Evolutionary conservation across 2,329 filamentous ascomycete genomes (phyloP), one percentile per base, ranked within the genome.

Genomic region (Fusarium cyanostomum): DNA sequence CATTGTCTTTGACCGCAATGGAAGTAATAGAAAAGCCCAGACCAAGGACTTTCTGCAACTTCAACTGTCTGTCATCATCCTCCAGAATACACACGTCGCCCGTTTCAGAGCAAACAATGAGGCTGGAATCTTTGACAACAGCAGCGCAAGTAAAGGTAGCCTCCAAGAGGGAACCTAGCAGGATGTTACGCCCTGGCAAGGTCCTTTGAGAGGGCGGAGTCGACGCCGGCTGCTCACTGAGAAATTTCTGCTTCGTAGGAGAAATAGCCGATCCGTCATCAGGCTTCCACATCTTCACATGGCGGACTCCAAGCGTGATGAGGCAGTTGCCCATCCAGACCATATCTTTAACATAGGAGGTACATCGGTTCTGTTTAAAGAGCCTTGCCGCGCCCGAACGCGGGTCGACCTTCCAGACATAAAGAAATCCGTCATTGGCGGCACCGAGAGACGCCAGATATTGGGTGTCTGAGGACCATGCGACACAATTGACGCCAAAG

Each of bases 221-320:
- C 6, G 73, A 70, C 6, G 72, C 59, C 8, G 69, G 64, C 6
- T 68, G 67, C 43, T 87, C 85, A 45, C 75, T 68, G 16, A 78
- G 72, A 57, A 86, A 83, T 62, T 84, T 86, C 71, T 84, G 76
- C 72, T 92, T 92, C 8, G 83, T 80, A 2, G 91, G 89, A 18
- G 90, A 90, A 6, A 79, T 78, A 15, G 82, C 78, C 37, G 80
- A 54, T 71, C 70, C 78, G 24, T 94, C 92, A 31, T 95, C 91
- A 10, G 95, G 84, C 67, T 89, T 89, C 95, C 95, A 99, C 46
- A 96, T 86, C 77, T 97, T 98, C 75, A 97, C 87, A 78, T 97
- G 94, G 24, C 95, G 88, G 48, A 95, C 90, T 12, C 95, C 95
- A 21, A 95, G 86, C 61, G 94, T 97, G 56, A 99, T 82, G 49